Percentiles rank a stretch among this genome's conserved stretches.
phyloP scores from a whole-genome alignment of 371 early-diverging fungal genomes.

The Lichtheimia hyalospora region DNA sequence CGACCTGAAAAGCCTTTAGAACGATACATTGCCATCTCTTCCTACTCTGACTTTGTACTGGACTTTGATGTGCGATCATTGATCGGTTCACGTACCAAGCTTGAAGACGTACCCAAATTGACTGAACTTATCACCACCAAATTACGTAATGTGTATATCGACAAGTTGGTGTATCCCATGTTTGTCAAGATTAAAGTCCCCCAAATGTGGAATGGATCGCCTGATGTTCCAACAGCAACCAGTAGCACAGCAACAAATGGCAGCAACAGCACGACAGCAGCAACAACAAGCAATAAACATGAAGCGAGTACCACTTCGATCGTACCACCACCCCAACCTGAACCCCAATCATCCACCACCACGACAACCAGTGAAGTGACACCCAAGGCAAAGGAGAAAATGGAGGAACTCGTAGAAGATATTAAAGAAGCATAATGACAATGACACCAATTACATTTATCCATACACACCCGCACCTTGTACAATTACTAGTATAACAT shows the following conservation, averaged over 20 bases:
- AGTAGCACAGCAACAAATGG: too few relatives aligned
- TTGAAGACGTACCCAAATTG: conserved; percentile 92
- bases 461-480: too few relatives aligned
- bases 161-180: conserved; percentile 64
- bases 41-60: conserved; percentile 73
- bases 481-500: too few relatives aligned
- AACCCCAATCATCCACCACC: too few relatives aligned
- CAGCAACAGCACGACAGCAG: too few relatives aligned
- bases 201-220: conserved; percentile 38
- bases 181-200: conserved; percentile 54
- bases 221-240: conserved; percentile 6
- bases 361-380: conserved; percentile 5
- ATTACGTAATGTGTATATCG: conserved; percentile 69
- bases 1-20: conserved; percentile 42
- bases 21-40: conserved; percentile 62
- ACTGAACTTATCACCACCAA: conserved; percentile 79
- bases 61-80: conserved; percentile 86
- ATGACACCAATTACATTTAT: too few relatives aligned
- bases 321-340: too few relatives aligned
- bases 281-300: background rate
- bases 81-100: conserved; percentile 90
- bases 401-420: conserved; percentile 39
- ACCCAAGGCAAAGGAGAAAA: conserved; percentile 28
- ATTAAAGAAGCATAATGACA: conserved; percentile 27
- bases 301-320: too few relatives aligned